A percentile compares a stretch with the other conserved stretches of the same genome.
Conservation (phyloP, 139 green algal species). For the Closterium sp. region DNA sequence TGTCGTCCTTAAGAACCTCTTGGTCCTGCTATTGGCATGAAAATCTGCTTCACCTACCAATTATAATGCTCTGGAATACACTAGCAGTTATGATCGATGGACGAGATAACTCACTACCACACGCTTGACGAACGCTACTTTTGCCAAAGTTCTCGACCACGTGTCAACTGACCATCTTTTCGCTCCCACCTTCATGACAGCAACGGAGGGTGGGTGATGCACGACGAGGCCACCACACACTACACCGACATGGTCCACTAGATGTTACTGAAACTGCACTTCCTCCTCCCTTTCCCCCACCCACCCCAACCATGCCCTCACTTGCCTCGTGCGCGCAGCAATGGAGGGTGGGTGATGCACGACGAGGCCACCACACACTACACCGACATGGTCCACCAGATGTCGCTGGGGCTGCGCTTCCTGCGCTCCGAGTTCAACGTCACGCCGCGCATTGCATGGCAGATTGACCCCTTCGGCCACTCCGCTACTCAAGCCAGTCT, state of each 20-base stretch:
- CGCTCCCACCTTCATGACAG: neutral
- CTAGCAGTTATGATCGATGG: neutral
- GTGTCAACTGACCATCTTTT: neutral
- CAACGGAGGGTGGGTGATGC: conserved; percentile 71
- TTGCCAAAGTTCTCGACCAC: neutral
- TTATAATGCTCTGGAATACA: neutral
- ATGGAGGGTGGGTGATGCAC: too few relatives aligned
- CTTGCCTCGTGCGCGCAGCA: too few relatives aligned
- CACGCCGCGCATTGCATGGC: too few relatives aligned
- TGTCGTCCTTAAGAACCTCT: too few relatives aligned
- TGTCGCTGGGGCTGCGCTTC: too few relatives aligned
- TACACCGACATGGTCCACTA: conserved; percentile 86
- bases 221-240: conserved; percentile 82
- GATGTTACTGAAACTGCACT: neutral
- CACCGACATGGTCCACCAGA: conserved; percentile 32
- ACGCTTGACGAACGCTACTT: neutral
- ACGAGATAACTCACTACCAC: neutral
- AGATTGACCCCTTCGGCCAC: too few relatives aligned
- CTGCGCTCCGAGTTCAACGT: too few relatives aligned
- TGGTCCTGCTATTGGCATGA: neutral
- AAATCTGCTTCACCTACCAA: neutral
- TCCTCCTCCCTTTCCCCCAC: too few relatives aligned
- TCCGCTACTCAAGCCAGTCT: too few relatives aligned
- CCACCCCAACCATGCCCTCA: too few relatives aligned
- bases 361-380: conserved; percentile 68